Evolutionary conservation across 495 filamentous ascomycete species (phyloP), one percentile per base, ranked within the genome.

Genomic region (Aspergillus sclerotiicarbonarius): DNA sequence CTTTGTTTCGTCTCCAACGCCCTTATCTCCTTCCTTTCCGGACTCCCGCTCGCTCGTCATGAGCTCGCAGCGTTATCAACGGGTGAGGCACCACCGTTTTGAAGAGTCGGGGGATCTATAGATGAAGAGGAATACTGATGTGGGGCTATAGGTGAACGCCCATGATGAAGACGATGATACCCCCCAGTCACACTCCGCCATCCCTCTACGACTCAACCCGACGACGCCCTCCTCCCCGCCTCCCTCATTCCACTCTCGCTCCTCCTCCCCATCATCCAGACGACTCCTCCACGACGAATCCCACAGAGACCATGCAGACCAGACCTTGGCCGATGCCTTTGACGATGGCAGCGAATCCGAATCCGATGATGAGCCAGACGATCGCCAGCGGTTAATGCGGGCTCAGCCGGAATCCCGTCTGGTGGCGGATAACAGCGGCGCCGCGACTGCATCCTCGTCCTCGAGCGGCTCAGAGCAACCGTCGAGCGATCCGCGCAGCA

Each of bases 191-290:
- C 75, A 72, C 55, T 72, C 65, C 54, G 63, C 70, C 51, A 72
- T 73, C 53, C 71, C 78, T 52, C 62, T 68, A 49, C 71, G 65
- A 57, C 61, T 69, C 19, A 67, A 76, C 47, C 69, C 79, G 29
- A 84, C 87, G 52, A 84, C 87, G 52, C 90, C 92, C 20, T 84
- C 80, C 66, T 98, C 95, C 55, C 92, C 94, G 44, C 92, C 95
- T 18, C 94, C 95, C 19, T 97, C 95, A 9, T 98, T 97, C 71
- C 90, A 82, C 65, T 97, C 92, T 41, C 84, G 89, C 54, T 84
- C 86, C 1, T 90, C 90, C 1, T 96, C 92, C 7, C 82, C 84
- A 32, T 80, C 84, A 52, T 78, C 81, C 41, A 79, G 80, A 64
- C 78, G 82, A 45, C 72, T 83, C 53, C 72, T 85, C 31, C 73